A percentile compares a stretch with the other conserved stretches of the same genome.
Conservation (phyloP, 345 rosid species). For the Excoecaria agallocha region DNA sequence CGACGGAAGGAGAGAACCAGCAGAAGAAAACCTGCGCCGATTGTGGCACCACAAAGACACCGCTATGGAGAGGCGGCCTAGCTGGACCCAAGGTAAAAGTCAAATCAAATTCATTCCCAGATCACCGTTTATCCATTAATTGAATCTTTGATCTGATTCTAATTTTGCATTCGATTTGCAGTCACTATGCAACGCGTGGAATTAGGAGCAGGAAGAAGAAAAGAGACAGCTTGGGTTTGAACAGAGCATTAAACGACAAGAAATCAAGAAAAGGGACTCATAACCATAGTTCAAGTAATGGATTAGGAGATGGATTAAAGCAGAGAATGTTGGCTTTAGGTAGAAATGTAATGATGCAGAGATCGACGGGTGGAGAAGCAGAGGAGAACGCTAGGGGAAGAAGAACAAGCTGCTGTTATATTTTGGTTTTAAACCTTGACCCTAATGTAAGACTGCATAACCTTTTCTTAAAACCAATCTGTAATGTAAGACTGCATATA, state of each 20-base stretch:
- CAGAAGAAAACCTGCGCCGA: too few species aligned
- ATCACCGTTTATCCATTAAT: neutral
- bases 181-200: constrained; percentile 98
- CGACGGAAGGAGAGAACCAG: too few species aligned
- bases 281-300: too few species aligned
- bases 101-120: neutral
- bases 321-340: constrained; percentile 61
- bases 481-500: too few species aligned
- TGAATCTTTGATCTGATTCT: constrained; percentile 7
- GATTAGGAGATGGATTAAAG: too few species aligned
- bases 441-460: too few species aligned
- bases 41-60: constrained; percentile 88
- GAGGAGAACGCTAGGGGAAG: constrained; percentile 64
- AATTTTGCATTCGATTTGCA: constrained; percentile 22
- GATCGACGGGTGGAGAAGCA: constrained; percentile 54
- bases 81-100: constrained; percentile 88
- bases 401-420: constrained; percentile 87
- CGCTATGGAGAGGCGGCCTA: constrained; percentile 98
- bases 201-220: constrained; percentile 92
- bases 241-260: too few species aligned
- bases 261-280: too few species aligned
- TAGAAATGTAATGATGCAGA: constrained; percentile 45
- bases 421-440: too few species aligned
- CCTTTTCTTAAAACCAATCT: too few species aligned
- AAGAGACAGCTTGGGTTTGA: too few species aligned